Evolutionary conservation across 78 protist genomes (phyloP), one percentile per base, ranked within the genome.

Genomic region (Parvularia atlantis): DNA sequence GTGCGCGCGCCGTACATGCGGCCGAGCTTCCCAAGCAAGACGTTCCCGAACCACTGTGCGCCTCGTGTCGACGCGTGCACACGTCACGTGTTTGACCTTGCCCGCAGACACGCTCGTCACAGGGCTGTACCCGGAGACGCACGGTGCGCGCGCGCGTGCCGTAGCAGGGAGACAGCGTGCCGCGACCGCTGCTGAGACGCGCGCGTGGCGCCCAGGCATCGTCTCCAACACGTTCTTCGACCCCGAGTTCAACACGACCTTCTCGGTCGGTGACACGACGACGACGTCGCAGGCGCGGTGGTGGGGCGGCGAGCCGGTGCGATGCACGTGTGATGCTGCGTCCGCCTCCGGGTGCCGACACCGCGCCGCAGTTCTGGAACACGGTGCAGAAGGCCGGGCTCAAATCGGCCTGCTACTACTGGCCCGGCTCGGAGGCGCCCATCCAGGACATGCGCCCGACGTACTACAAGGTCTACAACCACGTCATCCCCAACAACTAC

Each of bases 51-150:
- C 67, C 76, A 71, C 63, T 71, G n/a, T n/a, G n/a, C n/a, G n/a
- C n/a, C n/a, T n/a, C n/a, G n/a, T n/a, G n/a, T n/a, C n/a, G n/a
- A n/a, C n/a, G n/a, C n/a, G n/a, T n/a, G n/a, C n/a, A n/a, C n/a
- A n/a, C n/a, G n/a, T n/a, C n/a, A n/a, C n/a, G n/a, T n/a, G n/a
- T n/a, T n/a, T n/a, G n/a, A n/a, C n/a, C n/a, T n/a, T n/a, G n/a
- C n/a, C n/a, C n/a, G n/a, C n/a, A n/a, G n/a, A 71, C 71, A 28
- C 61, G 19, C 10, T 70, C 39, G 76, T 37, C 33, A 78, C 83
- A 4, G 83, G 83, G n/a, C 76, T 78, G 50, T 63, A 62, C n/a
- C 78, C 69, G 1, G 83, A 67, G 72, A n/a, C n/a, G n/a, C n/a
- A n/a, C n/a, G n/a, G n/a, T n/a, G n/a, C n/a, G n/a, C n/a, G n/a